A percentile compares a stretch with the other conserved stretches of the same genome.
Conservation (phyloP, 116 monocot species). For the Papilionanthe hybrid region DNA sequence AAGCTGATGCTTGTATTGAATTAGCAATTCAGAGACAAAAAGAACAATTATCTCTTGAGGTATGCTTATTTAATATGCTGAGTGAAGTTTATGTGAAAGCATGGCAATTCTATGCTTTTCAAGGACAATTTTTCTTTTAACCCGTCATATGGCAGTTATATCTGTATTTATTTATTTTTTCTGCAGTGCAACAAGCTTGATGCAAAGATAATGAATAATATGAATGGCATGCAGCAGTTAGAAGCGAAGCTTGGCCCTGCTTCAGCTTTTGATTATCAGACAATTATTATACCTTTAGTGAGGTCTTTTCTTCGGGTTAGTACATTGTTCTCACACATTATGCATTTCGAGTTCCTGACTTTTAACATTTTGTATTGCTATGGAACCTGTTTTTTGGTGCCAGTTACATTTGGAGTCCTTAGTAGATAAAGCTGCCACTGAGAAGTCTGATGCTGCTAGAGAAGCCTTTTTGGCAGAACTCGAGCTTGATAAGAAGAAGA, state of each 20-base stretch:
- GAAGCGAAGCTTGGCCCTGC: conserved; percentile 75
- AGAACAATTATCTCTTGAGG: conserved; percentile 71
- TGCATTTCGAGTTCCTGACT: background rate
- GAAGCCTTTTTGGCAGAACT: conserved; percentile 94
- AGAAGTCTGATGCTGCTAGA: conserved; percentile 86
- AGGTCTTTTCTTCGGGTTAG: conserved; percentile 77
- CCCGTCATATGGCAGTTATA: background rate
- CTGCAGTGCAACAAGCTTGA: conserved; percentile 82
- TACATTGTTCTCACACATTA: conserved; percentile 2
- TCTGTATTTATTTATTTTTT: conserved; percentile 2
- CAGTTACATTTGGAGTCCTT: conserved; percentile 71
- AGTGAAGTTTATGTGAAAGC: background rate
- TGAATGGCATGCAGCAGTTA: conserved; percentile 53
- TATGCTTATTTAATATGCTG: conserved; percentile 13
- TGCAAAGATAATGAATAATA: conserved; percentile 69
- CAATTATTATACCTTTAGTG: conserved; percentile 66
- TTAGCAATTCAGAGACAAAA: conserved; percentile 63
- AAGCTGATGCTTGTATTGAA: conserved; percentile 54
- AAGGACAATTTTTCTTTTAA: background rate
- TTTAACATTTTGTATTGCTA: background rate
- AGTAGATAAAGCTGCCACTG: conserved; percentile 86
- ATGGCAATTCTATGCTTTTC: background rate
- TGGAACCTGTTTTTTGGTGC: background rate
- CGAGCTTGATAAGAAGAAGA: conserved; percentile 74
- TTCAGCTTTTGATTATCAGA: conserved; percentile 69